A percentile compares a stretch with the other conserved stretches of the same genome.
Conservation (phyloP, 148 eudicot species). For the Fallopia convolvulus region DNA sequence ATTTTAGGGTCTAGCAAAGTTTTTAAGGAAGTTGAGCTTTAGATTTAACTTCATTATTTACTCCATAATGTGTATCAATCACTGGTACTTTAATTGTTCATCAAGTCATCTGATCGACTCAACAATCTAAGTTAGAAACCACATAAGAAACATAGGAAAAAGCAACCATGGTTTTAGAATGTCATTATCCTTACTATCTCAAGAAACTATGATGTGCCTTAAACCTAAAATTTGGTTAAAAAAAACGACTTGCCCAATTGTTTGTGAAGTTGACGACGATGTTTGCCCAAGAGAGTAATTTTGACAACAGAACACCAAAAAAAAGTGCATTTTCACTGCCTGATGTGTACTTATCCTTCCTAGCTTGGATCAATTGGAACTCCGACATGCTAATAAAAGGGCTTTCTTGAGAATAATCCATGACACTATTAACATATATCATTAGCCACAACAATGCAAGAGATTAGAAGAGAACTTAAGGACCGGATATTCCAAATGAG, state of each 20-base stretch:
- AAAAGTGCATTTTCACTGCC: slow-evolving; percentile 31
- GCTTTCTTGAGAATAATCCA: slow-evolving; percentile 63
- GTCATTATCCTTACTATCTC: background rate
- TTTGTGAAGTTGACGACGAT: slow-evolving; percentile 80
- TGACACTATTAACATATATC: slow-evolving; percentile 46
- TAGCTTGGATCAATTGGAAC: slow-evolving; percentile 57
- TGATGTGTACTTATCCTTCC: slow-evolving; percentile 34
- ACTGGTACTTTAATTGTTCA: too few relatives aligned
- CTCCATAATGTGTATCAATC: too few relatives aligned
- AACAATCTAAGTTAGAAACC: too few relatives aligned
- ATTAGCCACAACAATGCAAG: slow-evolving; percentile 78
- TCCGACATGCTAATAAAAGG: slow-evolving; percentile 41
- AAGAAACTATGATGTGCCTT: background rate
- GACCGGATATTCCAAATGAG: slow-evolving; percentile 65
- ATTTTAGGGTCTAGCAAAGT: too few relatives aligned
- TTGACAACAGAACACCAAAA: slow-evolving; percentile 48
- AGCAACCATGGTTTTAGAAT: slow-evolving; percentile 69
- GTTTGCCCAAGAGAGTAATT: slow-evolving; percentile 84
- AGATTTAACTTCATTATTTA: too few relatives aligned
- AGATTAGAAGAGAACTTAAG: slow-evolving; percentile 69
- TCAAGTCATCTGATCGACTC: too few relatives aligned
- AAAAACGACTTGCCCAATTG: slow-evolving; percentile 61
- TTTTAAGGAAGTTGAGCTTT: too few relatives aligned
- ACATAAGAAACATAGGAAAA: too few relatives aligned
- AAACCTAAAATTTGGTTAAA: background rate